A percentile compares a stretch with the other conserved stretches of the same genome.
Conservation (phyloP, 495 filamentous ascomycete species). For the Lasiosphaeria hispida region DNA sequence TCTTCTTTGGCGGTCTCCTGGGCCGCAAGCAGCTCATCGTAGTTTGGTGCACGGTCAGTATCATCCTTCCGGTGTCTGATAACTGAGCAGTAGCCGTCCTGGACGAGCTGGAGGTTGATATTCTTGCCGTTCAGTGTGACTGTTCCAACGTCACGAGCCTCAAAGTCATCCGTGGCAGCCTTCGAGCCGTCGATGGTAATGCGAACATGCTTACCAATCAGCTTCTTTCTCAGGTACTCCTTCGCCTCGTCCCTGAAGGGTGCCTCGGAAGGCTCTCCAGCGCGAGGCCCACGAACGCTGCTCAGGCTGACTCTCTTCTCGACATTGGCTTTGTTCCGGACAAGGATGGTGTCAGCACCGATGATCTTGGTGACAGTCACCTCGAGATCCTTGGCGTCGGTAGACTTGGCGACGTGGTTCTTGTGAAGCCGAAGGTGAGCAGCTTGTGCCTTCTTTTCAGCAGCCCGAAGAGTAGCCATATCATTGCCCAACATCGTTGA, state of each 20-base stretch:
- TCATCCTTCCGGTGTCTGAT: constrained; percentile 93
- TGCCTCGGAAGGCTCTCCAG: constrained; percentile 55
- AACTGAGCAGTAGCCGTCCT: constrained; percentile 88
- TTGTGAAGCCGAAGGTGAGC: constrained; percentile 73
- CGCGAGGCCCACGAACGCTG: constrained; percentile 86
- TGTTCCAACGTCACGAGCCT: constrained; percentile 91
- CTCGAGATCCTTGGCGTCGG: constrained; percentile 60
- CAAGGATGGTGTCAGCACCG: constrained; percentile 83
- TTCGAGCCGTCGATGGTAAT: constrained; percentile 86
- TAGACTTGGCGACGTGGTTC: constrained; percentile 63
- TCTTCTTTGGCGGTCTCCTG: constrained; percentile 81
- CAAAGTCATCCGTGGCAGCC: constrained; percentile 84
- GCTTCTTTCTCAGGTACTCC: constrained; percentile 87
- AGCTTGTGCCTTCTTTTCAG: constrained; percentile 82
- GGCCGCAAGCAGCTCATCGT: constrained; percentile 85
- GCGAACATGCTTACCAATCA: constrained; percentile 94
- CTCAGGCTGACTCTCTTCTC: constrained; percentile 92
- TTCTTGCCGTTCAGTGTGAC: constrained; percentile 82
- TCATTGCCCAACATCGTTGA: constrained; percentile 80
- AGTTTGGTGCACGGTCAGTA: constrained; percentile 85
- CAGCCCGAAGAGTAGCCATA: constrained; percentile 81
- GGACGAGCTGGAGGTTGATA: constrained; percentile 76
- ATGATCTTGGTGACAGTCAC: constrained; percentile 80
- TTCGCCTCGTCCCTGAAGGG: constrained; percentile 92
- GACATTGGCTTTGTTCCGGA: constrained; percentile 74